Evolutionary conservation across 495 filamentous ascomycete genomes (phyloP).

Genomic region (Tuber aestivum): DNA sequence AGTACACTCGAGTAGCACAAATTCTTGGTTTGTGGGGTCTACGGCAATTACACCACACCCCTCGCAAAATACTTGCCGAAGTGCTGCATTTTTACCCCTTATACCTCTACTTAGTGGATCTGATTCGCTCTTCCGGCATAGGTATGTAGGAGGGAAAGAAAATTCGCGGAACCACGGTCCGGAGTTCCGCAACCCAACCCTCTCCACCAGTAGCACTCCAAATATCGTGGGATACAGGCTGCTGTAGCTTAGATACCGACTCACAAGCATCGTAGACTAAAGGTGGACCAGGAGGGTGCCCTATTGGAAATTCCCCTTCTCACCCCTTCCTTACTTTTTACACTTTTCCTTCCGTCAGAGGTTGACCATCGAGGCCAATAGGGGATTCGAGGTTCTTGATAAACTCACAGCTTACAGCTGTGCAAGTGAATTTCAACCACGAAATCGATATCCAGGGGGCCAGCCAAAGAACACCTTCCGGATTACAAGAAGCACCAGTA

Average conservation of each 20-base stretch:
- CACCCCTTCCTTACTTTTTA: background rate
- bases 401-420: too few species aligned
- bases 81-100: conserved; percentile 10
- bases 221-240: conserved; percentile 11
- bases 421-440: too few species aligned
- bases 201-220: conserved; percentile 10
- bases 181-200: conserved; percentile 11
- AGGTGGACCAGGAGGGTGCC: background rate
- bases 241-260: conserved; percentile 19
- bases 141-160: background rate
- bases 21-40: background rate
- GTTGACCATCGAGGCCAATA: background rate
- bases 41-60: background rate
- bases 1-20: too few species aligned
- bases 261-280: conserved; percentile 14
- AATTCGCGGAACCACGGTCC: conserved; percentile 21
- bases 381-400: too few species aligned
- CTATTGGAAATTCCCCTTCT: background rate
- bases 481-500: too few species aligned
- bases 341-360: background rate
- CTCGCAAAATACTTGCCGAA: background rate
- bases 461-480: too few species aligned
- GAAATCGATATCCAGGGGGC: too few species aligned
- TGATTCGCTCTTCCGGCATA: background rate
- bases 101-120: conserved; percentile 5